Base-by-base conservation (phyloP, 495 filamentous ascomycete species). In the Penicillium ucsense region DNA sequence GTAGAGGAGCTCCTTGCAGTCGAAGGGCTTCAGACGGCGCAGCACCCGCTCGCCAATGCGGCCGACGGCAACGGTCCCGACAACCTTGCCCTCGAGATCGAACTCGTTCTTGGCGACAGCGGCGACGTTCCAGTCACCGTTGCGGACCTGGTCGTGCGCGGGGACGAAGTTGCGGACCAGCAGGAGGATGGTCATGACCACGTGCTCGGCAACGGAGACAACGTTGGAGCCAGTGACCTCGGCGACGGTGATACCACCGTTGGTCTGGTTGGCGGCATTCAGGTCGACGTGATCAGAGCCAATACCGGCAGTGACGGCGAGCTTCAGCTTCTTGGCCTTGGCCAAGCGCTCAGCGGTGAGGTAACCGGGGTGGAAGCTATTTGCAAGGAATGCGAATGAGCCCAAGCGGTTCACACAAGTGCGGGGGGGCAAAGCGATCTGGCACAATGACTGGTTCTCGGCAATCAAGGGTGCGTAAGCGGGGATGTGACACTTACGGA, bases 1-100 rank as follows among this genome's bases (percentile, higher is more conserved):
- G 84, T 98, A 98, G 48, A 98, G 79, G 35, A 98, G 80, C 79
- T 98, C 92, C 83, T 96, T 98, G 87, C 92, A 98, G 74, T 95
- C 92, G 62, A 97, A 98, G 51, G 89, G 71, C 80, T 89, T 94
- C 37, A 98, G 82, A 57, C 92, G 84, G 68, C 90, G 83, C 53
- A 98, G 78, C 41, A 98, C 92, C 72, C 92, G 91, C 81, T 98
- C 91, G 61, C 92, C 92, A 65, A 98, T 98, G 61, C 92, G 87
- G 63, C 92, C 92, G 46, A 96, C 89, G 59, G 88, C 92, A 31
- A 98, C 92, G 65, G 92, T 98, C 54, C 92, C 92, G 61, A 98
- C 92, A 33, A 95, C 88, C 80, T 98, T 98, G 76, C 78, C 74
- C 80, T 98, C 92, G 46, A 98, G 80, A 64, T 98, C 92, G 67